Percentiles rank a stretch among this genome's conserved stretches.
These are phyloP conservation scores for Cymbidium sinense DNA, from an alignment of 106 monocot genomes.

Conservation along the genomic window DNA sequence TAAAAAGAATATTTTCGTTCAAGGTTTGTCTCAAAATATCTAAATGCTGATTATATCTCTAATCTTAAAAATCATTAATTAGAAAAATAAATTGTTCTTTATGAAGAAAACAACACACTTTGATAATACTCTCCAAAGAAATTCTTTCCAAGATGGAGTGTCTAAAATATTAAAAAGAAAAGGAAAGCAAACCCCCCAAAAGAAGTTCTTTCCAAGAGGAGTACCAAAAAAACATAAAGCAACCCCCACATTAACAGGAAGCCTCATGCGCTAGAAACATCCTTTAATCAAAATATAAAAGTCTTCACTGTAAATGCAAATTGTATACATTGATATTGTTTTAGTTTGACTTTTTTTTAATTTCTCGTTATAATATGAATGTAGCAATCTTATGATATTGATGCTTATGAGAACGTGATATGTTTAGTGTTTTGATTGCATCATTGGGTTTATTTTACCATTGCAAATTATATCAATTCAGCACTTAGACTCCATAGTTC, in stretches of 20 bases:
- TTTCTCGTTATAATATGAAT: too few species aligned
- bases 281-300: too few species aligned
- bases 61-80: not conserved
- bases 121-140: not conserved
- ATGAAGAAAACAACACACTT: not conserved
- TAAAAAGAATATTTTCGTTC: not conserved
- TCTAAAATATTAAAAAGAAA: not conserved
- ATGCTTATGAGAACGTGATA: too few species aligned
- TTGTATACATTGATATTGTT: too few species aligned
- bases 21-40: not conserved
- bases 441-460: too few species aligned
- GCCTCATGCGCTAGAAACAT: not conserved
- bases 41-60: not conserved
- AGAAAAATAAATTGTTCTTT: too few species aligned
- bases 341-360: too few species aligned
- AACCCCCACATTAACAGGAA: not conserved
- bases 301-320: too few species aligned
- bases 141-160: not conserved
- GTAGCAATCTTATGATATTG: too few species aligned
- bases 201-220: not conserved
- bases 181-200: not conserved
- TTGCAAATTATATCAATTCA: too few species aligned
- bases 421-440: too few species aligned
- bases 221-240: not conserved
- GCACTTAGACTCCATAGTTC: too few species aligned